Conservation (phyloP, 345 rosid species). For the Pistacia atlantica region DNA sequence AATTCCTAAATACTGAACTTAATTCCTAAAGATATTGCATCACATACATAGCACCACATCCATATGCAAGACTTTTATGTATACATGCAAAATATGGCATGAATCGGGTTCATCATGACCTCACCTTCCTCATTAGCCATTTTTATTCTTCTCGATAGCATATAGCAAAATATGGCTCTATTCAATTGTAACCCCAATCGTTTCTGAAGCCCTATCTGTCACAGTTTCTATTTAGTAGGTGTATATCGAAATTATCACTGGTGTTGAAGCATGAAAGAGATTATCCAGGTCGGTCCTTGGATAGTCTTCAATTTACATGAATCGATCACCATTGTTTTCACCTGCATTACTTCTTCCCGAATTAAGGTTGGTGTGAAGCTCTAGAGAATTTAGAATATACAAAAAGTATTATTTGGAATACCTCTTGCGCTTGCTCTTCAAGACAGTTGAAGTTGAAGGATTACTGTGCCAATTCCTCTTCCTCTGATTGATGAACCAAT, state of each 20-base stretch:
- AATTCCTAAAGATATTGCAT: slow-evolving; percentile 10
- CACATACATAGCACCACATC: slow-evolving; percentile 10
- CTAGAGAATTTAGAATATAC: slow-evolving; percentile 1
- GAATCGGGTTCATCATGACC: neutral
- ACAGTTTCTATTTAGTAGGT: slow-evolving; percentile 15
- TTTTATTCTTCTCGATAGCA: neutral
- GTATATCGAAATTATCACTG: slow-evolving; percentile 16
- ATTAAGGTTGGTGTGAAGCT: slow-evolving; percentile 48
- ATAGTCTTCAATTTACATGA: slow-evolving; percentile 41
- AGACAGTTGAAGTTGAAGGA: slow-evolving; percentile 77
- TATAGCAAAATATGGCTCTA: slow-evolving; percentile 20
- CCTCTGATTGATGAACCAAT: slow-evolving; percentile 98
- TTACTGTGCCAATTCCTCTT: slow-evolving; percentile 98
- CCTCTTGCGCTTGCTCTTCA: slow-evolving; percentile 95
- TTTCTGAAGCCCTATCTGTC: slow-evolving; percentile 15
- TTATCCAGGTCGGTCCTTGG: neutral
- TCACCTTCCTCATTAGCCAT: slow-evolving; percentile 25
- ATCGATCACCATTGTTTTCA: slow-evolving; percentile 65
- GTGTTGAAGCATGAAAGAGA: slow-evolving; percentile 1
- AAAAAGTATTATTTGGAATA: slow-evolving; percentile 28
- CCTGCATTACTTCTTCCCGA: slow-evolving; percentile 89
- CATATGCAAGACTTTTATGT: neutral
- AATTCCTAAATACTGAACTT: slow-evolving; percentile 13
- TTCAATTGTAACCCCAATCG: neutral
- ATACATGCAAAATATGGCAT: slow-evolving; percentile 21